A percentile compares a stretch with the other conserved stretches of the same genome.
These are phyloP conservation scores for Fusarium metavorans DNA, from an alignment of 2,329 filamentous ascomycete species.

Conservation along the genomic window DNA sequence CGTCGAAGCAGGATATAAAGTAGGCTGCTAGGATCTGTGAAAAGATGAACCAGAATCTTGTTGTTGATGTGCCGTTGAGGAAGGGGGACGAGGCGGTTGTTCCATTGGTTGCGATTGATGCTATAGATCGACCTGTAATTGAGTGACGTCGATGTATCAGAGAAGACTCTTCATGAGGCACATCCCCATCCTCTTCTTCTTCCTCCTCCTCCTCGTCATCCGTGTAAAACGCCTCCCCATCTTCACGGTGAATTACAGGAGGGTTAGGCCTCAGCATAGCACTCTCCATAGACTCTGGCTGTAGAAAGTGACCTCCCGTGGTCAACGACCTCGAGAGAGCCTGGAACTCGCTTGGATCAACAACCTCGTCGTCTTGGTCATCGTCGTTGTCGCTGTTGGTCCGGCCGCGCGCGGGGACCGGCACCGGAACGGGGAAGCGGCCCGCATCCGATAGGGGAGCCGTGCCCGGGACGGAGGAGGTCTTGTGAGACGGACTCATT, in stretches of 20 bases:
- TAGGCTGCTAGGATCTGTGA: conserved; percentile 67
- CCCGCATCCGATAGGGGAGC: conserved; percentile 12
- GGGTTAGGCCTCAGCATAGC: conserved; percentile 52
- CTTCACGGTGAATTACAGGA: conserved; percentile 31
- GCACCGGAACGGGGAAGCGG: conserved; percentile 26
- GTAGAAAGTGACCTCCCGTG: conserved; percentile 53
- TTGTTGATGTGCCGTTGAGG: conserved; percentile 60
- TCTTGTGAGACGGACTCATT: conserved; percentile 24
- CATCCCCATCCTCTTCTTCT: conserved; percentile 13
- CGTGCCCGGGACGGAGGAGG: not conserved
- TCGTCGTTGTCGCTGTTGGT: conserved; percentile 8
- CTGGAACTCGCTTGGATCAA: conserved; percentile 42
- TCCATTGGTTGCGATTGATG: conserved; percentile 16
- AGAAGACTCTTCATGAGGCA: conserved; percentile 42
- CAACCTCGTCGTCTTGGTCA: conserved; percentile 18
- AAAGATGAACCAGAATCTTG: conserved; percentile 74
- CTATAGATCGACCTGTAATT: conserved; percentile 30
- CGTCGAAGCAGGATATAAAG: conserved; percentile 76
- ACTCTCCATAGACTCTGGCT: conserved; percentile 56
- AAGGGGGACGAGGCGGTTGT: conserved; percentile 46
- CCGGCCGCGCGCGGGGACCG: conserved; percentile 33
- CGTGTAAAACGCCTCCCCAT: conserved; percentile 7
- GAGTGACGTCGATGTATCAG: conserved; percentile 38
- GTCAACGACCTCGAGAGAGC: conserved; percentile 55
- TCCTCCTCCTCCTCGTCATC: conserved; percentile 22